Base-by-base conservation (phyloP, 768 basidiomycete species). In the Cystofilobasidium capitatum region DNA sequence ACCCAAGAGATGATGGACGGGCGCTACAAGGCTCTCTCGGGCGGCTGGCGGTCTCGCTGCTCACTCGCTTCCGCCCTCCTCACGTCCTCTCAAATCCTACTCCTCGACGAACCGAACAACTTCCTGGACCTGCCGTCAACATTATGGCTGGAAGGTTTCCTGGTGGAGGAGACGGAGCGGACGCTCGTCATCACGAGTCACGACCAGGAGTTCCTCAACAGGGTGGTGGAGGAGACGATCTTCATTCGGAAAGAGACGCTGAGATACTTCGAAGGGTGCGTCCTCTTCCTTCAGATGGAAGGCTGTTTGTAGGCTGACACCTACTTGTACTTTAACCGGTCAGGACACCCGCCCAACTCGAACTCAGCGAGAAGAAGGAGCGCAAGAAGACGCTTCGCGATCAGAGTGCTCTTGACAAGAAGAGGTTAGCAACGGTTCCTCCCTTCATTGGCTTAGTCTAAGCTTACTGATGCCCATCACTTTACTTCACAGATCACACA, bases 131-230 rank as follows among this genome's bases (percentile, higher is more conserved):
- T 75, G 20, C 69, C 71, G 51, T 63, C 74, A 7, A 68, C 71
- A 8, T 45, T 72, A 58, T 73, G 69, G 64, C 73, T 78, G 13
- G 81, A 85, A 73, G 74, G 78, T 1, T 82, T 83, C 71, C 79
- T 86, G 6, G 74, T 76, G 26, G 78, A 76, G 35, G 54, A 49
- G 75, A 79, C 58, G 72, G 70, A 24, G 75, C 80, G 49, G 1
- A 85, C 84, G 0, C 75, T 87, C n/a, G 79, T 87, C 31, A 75
- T 87, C 62, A 82, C 84, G 31, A 82, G 86, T 0, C 86, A 87
- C 71, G 86, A 87, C 73, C 82, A 83, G 49, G 81, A 80, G 26
- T 87, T 88, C 71, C 76, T 84, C 33, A 81, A 85, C 70, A 76
- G 78, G 9, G 81, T 86, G 36, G 82, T 82, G 3, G 82, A 86